These are phyloP conservation scores for Neofusicoccum parvum DNA, from an alignment of 2,329 filamentous ascomycete species.

Conservation along the genomic window DNA sequence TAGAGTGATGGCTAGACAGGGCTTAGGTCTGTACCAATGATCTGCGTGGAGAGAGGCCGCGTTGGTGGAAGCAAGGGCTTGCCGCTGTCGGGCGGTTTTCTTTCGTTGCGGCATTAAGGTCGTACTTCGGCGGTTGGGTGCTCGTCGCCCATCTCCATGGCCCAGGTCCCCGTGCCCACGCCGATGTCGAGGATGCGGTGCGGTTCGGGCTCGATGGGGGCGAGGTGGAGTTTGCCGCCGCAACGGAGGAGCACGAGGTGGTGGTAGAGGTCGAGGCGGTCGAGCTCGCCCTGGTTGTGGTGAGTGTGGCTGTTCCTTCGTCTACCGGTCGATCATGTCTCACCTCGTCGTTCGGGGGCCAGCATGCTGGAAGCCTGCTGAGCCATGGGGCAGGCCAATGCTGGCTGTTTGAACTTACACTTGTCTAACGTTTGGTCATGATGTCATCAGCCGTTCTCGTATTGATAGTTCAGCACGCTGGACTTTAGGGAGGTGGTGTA, in stretches of 20 bases:
- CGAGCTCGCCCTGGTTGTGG: slow-evolving; percentile 33
- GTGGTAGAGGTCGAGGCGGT: slow-evolving; percentile 40
- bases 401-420: slow-evolving; percentile 19
- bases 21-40: slow-evolving; percentile 50
- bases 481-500: slow-evolving; percentile 37
- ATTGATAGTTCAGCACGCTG: slow-evolving; percentile 32
- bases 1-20: slow-evolving; percentile 44
- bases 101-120: too few species aligned
- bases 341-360: slow-evolving; percentile 39
- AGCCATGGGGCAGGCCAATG: background rate
- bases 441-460: slow-evolving; percentile 30
- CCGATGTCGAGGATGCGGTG: slow-evolving; percentile 37
- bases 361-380: slow-evolving; percentile 34
- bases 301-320: slow-evolving; percentile 40
- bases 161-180: slow-evolving; percentile 37
- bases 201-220: slow-evolving; percentile 29
- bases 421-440: slow-evolving; percentile 39
- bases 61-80: too few species aligned
- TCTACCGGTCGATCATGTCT: slow-evolving; percentile 34
- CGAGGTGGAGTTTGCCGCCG: slow-evolving; percentile 39
- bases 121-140: slow-evolving; percentile 33
- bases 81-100: too few species aligned
- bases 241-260: slow-evolving; percentile 40
- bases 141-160: slow-evolving; percentile 36
- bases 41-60: background rate